Base-by-base conservation (phyloP, 768 basidiomycete species). In the Tremella mesenterica region DNA sequence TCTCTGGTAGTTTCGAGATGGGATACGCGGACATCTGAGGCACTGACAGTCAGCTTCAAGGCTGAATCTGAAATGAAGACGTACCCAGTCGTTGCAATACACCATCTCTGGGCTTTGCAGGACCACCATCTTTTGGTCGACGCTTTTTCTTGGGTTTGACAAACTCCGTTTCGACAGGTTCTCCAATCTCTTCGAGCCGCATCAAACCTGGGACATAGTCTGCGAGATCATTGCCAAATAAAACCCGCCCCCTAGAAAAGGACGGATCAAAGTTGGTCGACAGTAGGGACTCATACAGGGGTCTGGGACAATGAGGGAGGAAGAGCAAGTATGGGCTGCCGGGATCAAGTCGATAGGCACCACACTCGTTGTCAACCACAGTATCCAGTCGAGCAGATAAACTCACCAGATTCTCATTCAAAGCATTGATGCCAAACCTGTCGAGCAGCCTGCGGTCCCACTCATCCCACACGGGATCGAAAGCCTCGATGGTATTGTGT, bases 71-170 rank as follows among this genome's bases (percentile, higher is more conserved):
- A 53, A 28, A 1, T 41, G 38, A 12, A 20, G 7, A 59, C 63
- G 52, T 29, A 68, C 66, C 63, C 6, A 68, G 45, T 2, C 67
- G 46, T n/a, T 50, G 51, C 39, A 69, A 41, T 3, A 65, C 63
- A 3, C 57, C 55, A 39, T 69, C 67, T 41, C 52, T 54, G 2
- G 52, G 26, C n/a, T 27, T 14, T 12, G 45, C 16, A 1, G 52
- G 28, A 4, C 16, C 50, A 12, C 41, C 50, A 6, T 30, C 45
- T 30, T 56, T 65, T 5, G 59, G 59, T 51, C 50, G 59, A 14
- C 67, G 48, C 38, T 69, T 69, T 59, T 63, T 62, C 50, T 65
- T 65, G 3, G 64, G 48, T 45, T 69, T 69, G 23, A 38, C 51
- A 41, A 69, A 69, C 2, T 53, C 60, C 4, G 53, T 56, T 23